phyloP scores from a whole-genome alignment of 768 basidiomycete genomes.

The Mycena indigotica region DNA sequence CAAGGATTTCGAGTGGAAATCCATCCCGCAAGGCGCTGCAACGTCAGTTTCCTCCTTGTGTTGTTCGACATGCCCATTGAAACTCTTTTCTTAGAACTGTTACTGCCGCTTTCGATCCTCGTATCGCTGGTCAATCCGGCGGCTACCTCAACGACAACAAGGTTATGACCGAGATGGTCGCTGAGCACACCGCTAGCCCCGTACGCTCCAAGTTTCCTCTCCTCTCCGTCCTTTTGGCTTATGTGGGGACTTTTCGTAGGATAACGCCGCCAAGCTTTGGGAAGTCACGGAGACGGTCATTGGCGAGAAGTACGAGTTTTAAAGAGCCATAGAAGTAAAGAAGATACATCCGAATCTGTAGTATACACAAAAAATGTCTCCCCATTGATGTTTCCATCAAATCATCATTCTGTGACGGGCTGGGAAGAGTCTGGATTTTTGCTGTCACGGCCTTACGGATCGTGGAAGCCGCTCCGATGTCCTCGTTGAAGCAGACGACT shows the following conservation, averaged over 20 bases:
- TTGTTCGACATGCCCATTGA: not conserved
- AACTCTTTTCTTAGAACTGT: constrained; percentile 1
- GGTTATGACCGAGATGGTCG: not conserved
- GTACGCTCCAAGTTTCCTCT: not conserved
- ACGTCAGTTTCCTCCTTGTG: not conserved
- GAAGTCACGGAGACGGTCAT: not conserved
- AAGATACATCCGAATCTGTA: no score
- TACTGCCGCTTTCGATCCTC: constrained; percentile 5
- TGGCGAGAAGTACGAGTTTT: constrained; percentile 1
- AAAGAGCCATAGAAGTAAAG: no score
- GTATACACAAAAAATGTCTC: no score
- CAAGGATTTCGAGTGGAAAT: constrained; percentile 1
- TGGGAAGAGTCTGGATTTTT: no score
- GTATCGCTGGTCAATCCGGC: not conserved
- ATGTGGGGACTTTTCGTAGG: not conserved
- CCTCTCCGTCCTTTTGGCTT: not conserved
- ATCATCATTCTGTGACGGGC: no score
- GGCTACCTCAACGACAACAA: constrained; percentile 2
- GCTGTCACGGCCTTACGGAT: no score
- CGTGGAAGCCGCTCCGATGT: no score
- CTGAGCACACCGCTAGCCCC: not conserved
- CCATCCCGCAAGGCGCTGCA: constrained; percentile 2
- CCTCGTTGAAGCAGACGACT: no score
- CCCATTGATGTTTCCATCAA: no score
- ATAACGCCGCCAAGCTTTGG: constrained; percentile 1